A percentile compares a stretch with the other conserved stretches of the same genome.
phyloP scores from a whole-genome alignment of 352 stramenopile genomes.

The Pythium apleroticum region DNA sequence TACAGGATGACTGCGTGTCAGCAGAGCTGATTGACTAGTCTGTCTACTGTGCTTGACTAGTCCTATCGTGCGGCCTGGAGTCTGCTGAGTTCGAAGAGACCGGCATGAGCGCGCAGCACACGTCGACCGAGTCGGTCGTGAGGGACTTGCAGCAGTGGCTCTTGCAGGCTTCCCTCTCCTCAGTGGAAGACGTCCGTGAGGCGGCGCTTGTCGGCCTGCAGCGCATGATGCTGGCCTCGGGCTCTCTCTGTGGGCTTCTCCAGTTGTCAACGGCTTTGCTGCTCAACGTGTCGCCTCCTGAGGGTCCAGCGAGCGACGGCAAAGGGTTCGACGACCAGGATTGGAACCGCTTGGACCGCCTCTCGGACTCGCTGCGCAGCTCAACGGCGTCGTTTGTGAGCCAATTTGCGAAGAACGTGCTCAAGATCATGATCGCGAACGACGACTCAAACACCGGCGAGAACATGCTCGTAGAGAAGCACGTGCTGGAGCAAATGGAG shows the following conservation, averaged over 20 bases:
- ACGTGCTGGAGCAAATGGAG: slow-evolving; percentile 51
- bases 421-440: slow-evolving; percentile 51
- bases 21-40: neutral
- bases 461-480: slow-evolving; percentile 46
- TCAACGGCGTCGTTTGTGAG: slow-evolving; percentile 47
- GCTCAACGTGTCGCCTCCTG: slow-evolving; percentile 40
- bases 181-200: slow-evolving; percentile 48
- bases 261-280: slow-evolving; percentile 65
- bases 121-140: slow-evolving; percentile 48
- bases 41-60: neutral
- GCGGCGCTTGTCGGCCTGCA: slow-evolving; percentile 61
- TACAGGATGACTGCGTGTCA: neutral
- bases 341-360: slow-evolving; percentile 59
- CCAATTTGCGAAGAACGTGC: slow-evolving; percentile 45
- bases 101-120: slow-evolving; percentile 42
- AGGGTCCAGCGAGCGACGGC: neutral
- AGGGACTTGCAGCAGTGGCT: slow-evolving; percentile 72
- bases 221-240: slow-evolving; percentile 64
- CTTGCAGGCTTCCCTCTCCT: slow-evolving; percentile 52
- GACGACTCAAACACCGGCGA: slow-evolving; percentile 31
- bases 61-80: slow-evolving; percentile 44
- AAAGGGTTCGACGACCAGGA: slow-evolving; percentile 35
- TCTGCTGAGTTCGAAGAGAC: slow-evolving; percentile 58
- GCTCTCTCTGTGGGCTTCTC: slow-evolving; percentile 77
- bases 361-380: slow-evolving; percentile 43